Evolutionary conservation across 169 alveolate genomes (phyloP).

Genomic region (Theileria sp.): DNA sequence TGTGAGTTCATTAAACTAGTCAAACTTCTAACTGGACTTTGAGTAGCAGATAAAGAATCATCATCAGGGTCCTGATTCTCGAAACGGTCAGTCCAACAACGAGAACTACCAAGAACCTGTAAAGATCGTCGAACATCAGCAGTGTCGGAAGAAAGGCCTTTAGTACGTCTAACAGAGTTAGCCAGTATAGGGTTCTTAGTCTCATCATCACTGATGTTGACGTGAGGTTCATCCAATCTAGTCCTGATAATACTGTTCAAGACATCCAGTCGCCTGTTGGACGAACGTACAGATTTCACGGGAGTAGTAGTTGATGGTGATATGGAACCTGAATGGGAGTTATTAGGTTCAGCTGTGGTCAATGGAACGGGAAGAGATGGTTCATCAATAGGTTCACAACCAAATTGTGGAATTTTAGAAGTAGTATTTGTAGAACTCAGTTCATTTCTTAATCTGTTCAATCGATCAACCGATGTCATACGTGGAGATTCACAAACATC

Average conservation of each 20-base stretch:
- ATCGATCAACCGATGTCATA: background rate
- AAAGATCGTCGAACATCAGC: constrained; percentile 34
- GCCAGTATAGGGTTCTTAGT: constrained; percentile 54
- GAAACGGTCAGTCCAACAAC: constrained; percentile 63
- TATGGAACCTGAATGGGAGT: background rate
- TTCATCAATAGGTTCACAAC: background rate
- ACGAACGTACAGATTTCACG: background rate
- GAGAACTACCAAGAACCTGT: constrained; percentile 40
- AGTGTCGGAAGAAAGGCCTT: constrained; percentile 17
- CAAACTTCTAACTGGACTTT: constrained; percentile 56
- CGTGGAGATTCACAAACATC: constrained; percentile 8
- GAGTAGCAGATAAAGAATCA: constrained; percentile 44
- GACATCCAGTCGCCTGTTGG: background rate
- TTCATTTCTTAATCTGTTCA: background rate
- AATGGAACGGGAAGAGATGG: background rate
- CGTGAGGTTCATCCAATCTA: constrained; percentile 18
- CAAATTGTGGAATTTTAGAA: background rate
- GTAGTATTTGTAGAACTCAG: background rate
- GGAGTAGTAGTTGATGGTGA: constrained; percentile 12
- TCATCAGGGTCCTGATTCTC: constrained; percentile 26
- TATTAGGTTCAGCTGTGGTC: background rate
- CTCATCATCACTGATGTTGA: constrained; percentile 46
- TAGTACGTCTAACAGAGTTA: constrained; percentile 37
- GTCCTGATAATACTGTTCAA: background rate
- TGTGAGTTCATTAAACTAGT: constrained; percentile 12